Conservation (phyloP, 805 yeast species). For the Saturnispora halmiae region DNA sequence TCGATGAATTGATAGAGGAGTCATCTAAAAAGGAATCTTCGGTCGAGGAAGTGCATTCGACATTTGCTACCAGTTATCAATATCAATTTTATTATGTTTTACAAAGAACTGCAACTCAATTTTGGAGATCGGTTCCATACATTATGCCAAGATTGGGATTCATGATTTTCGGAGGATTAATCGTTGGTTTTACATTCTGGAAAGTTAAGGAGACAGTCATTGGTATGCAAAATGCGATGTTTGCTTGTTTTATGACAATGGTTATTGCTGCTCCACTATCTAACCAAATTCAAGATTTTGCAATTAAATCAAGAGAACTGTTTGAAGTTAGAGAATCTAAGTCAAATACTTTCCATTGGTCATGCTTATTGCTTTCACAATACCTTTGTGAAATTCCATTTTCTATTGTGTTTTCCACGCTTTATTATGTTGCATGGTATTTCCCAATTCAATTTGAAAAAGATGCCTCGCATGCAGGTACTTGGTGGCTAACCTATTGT, state of each 20-base stretch:
- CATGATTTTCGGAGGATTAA: constrained; percentile 33
- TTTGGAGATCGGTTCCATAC: constrained; percentile 42
- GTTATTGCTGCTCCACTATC: constrained; percentile 49
- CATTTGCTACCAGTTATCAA: constrained; percentile 39
- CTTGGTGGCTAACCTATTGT: constrained; percentile 31
- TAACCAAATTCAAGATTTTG: constrained; percentile 56
- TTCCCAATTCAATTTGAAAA: constrained; percentile 30
- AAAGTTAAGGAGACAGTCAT: constrained; percentile 41
- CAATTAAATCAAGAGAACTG: constrained; percentile 51
- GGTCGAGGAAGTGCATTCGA: constrained; percentile 16
- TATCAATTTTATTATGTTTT: constrained; percentile 31
- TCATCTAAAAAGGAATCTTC: constrained; percentile 12
- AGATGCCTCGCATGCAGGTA: constrained; percentile 37
- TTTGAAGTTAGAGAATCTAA: constrained; percentile 64
- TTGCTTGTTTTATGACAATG: constrained; percentile 45
- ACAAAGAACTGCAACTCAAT: constrained; percentile 32
- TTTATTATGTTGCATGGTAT: constrained; percentile 36
- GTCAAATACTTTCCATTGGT: constrained; percentile 71
- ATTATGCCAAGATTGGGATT: constrained; percentile 40
- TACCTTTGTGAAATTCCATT: constrained; percentile 56
- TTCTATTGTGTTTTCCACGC: constrained; percentile 38
- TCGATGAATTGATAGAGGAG: constrained; percentile 23
- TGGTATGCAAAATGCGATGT: constrained; percentile 54
- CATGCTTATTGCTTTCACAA: constrained; percentile 45
- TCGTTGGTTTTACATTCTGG: constrained; percentile 65